Percentiles rank a stretch among this genome's conserved stretches.
phyloP scores from a whole-genome alignment of 2,329 filamentous ascomycete species.

The Fonsecaea erecta region DNA sequence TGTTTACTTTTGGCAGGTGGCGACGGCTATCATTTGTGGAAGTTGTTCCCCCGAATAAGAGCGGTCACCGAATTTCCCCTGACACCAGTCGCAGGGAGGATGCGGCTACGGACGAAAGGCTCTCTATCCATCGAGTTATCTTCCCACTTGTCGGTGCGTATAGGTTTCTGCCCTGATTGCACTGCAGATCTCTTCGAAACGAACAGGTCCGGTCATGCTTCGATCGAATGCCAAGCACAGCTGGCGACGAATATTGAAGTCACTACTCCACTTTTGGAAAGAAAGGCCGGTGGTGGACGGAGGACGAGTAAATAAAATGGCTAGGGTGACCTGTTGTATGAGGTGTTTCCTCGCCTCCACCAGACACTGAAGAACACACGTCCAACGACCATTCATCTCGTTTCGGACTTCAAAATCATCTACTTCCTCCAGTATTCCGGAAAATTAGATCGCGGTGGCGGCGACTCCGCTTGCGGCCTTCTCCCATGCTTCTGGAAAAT shows the following conservation, averaged over 20 bases:
- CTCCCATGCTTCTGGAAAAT: conserved; percentile 22
- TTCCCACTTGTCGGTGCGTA: conserved; percentile 2
- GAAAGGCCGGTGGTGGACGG: neutral
- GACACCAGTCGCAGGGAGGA: neutral
- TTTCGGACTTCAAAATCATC: neutral
- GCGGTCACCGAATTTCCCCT: conserved; percentile 1
- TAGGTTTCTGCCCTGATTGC: neutral
- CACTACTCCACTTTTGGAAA: neutral
- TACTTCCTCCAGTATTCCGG: neutral
- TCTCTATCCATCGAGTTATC: neutral
- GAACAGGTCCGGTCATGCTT: neutral
- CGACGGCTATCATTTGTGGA: conserved; percentile 5
- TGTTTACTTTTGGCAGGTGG: conserved; percentile 14
- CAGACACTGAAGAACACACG: neutral
- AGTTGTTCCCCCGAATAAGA: neutral
- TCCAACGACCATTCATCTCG: neutral
- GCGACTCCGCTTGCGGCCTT: neutral
- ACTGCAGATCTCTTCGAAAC: neutral
- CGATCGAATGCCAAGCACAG: neutral
- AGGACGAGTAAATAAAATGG: neutral
- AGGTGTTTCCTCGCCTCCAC: neutral
- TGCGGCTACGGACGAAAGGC: neutral
- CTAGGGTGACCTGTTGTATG: neutral
- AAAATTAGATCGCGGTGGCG: neutral
- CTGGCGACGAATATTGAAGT: neutral